Percentiles rank a stretch among this genome's conserved stretches.
Evolutionary conservation across 2,329 filamentous ascomycete genomes (phyloP).

Genomic region (Zasmidium citrigriseum): DNA sequence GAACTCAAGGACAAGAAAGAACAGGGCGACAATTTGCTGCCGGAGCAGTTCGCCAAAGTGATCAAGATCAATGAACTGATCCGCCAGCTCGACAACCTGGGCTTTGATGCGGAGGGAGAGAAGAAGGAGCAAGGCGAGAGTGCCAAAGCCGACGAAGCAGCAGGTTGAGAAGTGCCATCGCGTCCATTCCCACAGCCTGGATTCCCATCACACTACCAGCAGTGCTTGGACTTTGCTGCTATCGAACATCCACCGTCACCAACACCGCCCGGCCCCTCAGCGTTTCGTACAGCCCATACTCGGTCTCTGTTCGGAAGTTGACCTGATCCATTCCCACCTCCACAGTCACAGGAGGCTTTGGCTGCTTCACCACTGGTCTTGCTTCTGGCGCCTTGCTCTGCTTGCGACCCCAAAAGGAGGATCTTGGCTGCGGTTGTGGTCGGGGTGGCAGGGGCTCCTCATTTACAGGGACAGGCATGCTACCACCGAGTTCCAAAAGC

Average conservation of each 20-base stretch:
- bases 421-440: slow-evolving; percentile 13
- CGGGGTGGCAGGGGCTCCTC: slow-evolving; percentile 11
- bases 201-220: too few relatives aligned
- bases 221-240: slow-evolving; percentile 8
- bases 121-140: slow-evolving; percentile 35
- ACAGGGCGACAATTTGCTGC: slow-evolving; percentile 76
- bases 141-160: neutral
- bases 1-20: slow-evolving; percentile 92
- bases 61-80: slow-evolving; percentile 96
- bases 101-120: slow-evolving; percentile 79
- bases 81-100: slow-evolving; percentile 79
- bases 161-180: too few relatives aligned
- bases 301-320: slow-evolving; percentile 44
- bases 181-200: too few relatives aligned
- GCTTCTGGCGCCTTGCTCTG: slow-evolving; percentile 13
- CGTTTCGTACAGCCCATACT: slow-evolving; percentile 49
- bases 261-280: slow-evolving; percentile 28
- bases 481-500: slow-evolving; percentile 19
- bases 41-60: slow-evolving; percentile 95
- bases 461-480: neutral
- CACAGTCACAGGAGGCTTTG: slow-evolving; percentile 21
- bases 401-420: slow-evolving; percentile 25
- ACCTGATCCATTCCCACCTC: slow-evolving; percentile 41
- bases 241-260: slow-evolving; percentile 26
- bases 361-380: slow-evolving; percentile 3